These are phyloP conservation scores for Aureobasidium sp. DNA, from an alignment of 2,329 filamentous ascomycete species.

Conservation along the genomic window DNA sequence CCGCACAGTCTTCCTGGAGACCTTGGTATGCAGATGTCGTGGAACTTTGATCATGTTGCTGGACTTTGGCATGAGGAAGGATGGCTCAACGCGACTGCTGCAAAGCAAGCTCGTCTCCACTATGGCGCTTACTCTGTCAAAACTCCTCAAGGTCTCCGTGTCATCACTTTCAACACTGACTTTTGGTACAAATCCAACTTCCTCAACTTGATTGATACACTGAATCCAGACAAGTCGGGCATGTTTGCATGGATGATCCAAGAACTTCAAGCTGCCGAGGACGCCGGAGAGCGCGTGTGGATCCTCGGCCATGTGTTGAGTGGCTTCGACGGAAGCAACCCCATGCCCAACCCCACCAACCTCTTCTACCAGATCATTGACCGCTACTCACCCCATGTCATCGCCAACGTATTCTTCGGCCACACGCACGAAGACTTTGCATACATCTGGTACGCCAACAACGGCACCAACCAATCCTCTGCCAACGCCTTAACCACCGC, in stretches of 20 bases:
- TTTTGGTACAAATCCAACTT: slow-evolving; percentile 42
- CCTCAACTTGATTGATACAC: slow-evolving; percentile 47
- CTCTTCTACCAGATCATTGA: slow-evolving; percentile 51
- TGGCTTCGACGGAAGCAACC: slow-evolving; percentile 47
- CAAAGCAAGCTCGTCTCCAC: slow-evolving; percentile 44
- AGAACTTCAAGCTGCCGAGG: slow-evolving; percentile 48
- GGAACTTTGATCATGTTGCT: slow-evolving; percentile 52
- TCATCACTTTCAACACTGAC: slow-evolving; percentile 49
- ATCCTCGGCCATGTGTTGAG: slow-evolving; percentile 48
- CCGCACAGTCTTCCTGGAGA: slow-evolving; percentile 48
- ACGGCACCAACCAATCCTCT: slow-evolving; percentile 37
- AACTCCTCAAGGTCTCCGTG: slow-evolving; percentile 46
- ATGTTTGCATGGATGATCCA: slow-evolving; percentile 44
- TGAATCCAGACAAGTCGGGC: slow-evolving; percentile 45
- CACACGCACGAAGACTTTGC: slow-evolving; percentile 51
- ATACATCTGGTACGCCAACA: slow-evolving; percentile 49
- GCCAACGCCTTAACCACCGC: slow-evolving; percentile 42
- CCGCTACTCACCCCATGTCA: slow-evolving; percentile 49
- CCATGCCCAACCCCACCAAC: slow-evolving; percentile 47
- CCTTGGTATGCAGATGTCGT: slow-evolving; percentile 49
- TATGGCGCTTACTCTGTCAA: slow-evolving; percentile 52
- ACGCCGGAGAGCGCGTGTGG: slow-evolving; percentile 48
- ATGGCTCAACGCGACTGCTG: slow-evolving; percentile 44
- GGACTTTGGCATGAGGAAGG: slow-evolving; percentile 50
- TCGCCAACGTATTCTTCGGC: slow-evolving; percentile 49